A percentile compares a stretch with the other conserved stretches of the same genome.
phyloP scores from a whole-genome alignment of 1,139 yeast genomes.

The Nakaseomyces delphensis region DNA sequence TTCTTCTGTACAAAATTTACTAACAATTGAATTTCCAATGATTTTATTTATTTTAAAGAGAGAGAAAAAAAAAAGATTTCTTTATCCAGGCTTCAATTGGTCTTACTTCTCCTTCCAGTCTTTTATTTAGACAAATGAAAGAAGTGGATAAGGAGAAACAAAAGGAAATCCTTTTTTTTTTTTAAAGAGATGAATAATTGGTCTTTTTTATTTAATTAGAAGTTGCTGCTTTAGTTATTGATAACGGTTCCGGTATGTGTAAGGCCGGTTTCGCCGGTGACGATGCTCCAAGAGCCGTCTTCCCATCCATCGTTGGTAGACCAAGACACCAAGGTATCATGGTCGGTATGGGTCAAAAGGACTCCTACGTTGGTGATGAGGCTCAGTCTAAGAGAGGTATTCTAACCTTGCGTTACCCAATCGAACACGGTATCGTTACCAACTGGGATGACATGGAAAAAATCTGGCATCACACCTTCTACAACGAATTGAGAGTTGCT shows the following conservation, averaged over 20 bases:
- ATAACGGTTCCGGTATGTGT: slow-evolving; percentile 99
- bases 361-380: slow-evolving; percentile 98
- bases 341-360: slow-evolving; percentile 99
- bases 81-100: background rate
- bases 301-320: slow-evolving; percentile 99
- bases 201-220: slow-evolving; percentile 18
- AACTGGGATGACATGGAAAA: slow-evolving; percentile 99
- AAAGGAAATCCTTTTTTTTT: background rate
- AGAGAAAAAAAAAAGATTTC: background rate
- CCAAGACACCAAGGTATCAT: slow-evolving; percentile 99
- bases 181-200: slow-evolving; percentile 1
- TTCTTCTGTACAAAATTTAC: background rate
- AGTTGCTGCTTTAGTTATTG: slow-evolving; percentile 62
- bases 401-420: slow-evolving; percentile 95
- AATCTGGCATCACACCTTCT: slow-evolving; percentile 98
- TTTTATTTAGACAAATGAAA: background rate
- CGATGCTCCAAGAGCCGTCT: slow-evolving; percentile 99
- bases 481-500: slow-evolving; percentile 96
- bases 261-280: slow-evolving; percentile 99
- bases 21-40: background rate
- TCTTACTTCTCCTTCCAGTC: background rate
- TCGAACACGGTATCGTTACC: slow-evolving; percentile 99
- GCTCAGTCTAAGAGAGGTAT: slow-evolving; percentile 99
- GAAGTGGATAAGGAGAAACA: background rate
- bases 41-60: background rate